Evolutionary conservation across 768 basidiomycete genomes (phyloP), one percentile per base, ranked within the genome.

Genomic region (Tylopilus subfusipes): DNA sequence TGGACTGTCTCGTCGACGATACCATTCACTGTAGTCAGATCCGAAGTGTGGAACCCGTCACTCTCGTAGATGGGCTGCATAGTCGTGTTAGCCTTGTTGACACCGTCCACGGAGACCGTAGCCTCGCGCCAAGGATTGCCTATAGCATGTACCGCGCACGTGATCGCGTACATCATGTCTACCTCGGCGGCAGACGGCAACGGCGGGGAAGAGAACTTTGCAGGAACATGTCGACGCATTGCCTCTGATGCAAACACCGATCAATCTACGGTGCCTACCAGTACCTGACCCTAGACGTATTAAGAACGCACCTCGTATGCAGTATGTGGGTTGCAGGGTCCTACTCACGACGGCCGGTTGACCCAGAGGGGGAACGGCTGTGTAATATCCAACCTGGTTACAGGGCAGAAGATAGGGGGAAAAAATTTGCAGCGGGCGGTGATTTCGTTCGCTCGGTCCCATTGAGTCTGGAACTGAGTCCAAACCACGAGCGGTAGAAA

Each of bases 71-170:
- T 83, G 0, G 83, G 82, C 60, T 85, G 84, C 1, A 65, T 65
- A 1, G 75, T 51, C 4, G 82, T 85, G 63, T 78, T 85, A 21
- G 64, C 38, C 48, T 78, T 72, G 53, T 68, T 56, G n/a, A 76
- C 72, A 13, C 73, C 74, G 22, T 79, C 76, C 0, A 85, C 80
- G 4, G 86, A 88, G 5, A 88, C 74, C 0, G 86, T 88, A 7
- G 82, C 79, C 51, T 84, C 82, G 48, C 80, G 77, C 86, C 86
- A 89, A 18, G 88, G 86, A 61, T 89, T 86, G 42, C 84, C 86
- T 88, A 31, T 21, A n/a, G 36, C n/a, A 39, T 18, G 19, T 52
- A 8, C 87, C 86, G n/a, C n/a, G n/a, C n/a, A n/a, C n/a, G n/a
- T n/a, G n/a, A n/a, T 86, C 10, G 72, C 65, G 67, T 86, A 88